Evolutionary conservation across 2,329 filamentous ascomycete genomes (phyloP).

Genomic region (Fusarium poae): DNA sequence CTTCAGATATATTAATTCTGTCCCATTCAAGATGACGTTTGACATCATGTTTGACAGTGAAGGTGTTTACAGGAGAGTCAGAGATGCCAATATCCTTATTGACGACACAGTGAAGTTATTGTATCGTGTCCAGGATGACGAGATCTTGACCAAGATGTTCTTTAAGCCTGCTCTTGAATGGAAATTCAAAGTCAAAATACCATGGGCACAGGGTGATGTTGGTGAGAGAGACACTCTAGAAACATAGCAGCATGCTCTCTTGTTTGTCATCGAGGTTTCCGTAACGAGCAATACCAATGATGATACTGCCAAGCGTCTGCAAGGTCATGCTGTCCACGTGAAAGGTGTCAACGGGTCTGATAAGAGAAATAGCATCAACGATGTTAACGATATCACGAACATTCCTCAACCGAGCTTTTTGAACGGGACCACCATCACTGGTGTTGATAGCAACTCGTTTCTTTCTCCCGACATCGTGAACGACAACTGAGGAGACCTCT

Average conservation of each 20-base stretch:
- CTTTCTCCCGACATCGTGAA: background rate
- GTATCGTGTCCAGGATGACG: constrained; percentile 47
- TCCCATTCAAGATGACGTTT: constrained; percentile 65
- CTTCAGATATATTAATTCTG: constrained; percentile 64
- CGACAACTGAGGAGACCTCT: background rate
- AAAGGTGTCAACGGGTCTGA: background rate
- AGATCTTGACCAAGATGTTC: constrained; percentile 53
- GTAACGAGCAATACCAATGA: background rate
- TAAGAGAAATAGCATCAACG: background rate
- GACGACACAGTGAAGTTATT: constrained; percentile 52
- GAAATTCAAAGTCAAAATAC: constrained; percentile 59
- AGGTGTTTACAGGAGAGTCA: constrained; percentile 54
- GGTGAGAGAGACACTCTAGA: constrained; percentile 14
- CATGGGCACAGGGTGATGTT: constrained; percentile 52
- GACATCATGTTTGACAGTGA: constrained; percentile 62
- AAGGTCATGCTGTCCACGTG: background rate
- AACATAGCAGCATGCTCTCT: background rate
- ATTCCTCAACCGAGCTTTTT: background rate
- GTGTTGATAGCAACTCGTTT: background rate
- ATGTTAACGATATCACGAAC: background rate
- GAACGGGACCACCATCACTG: background rate
- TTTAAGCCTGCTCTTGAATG: constrained; percentile 61
- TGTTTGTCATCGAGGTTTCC: constrained; percentile 3
- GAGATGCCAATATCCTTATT: constrained; percentile 53
- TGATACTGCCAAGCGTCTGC: background rate